Percentiles rank a stretch among this genome's conserved stretches.
These are phyloP conservation scores for Euptelea pleiosperma DNA, from an alignment of 164 flowering plant genomes.

Conservation along the genomic window DNA sequence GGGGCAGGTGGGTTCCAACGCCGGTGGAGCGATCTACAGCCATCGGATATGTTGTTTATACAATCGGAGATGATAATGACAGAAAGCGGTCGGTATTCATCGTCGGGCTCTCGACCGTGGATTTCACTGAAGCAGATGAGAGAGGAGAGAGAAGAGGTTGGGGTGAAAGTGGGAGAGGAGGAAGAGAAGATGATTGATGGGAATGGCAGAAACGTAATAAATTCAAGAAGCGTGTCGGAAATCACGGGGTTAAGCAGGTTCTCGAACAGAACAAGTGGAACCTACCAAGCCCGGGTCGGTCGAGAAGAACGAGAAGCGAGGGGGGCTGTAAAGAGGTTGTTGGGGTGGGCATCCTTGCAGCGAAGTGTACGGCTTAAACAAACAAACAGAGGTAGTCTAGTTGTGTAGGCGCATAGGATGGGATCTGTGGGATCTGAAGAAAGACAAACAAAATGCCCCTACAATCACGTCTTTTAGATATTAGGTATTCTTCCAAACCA, in stretches of 20 bases:
- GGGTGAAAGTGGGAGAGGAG: neutral
- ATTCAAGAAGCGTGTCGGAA: slow-evolving; percentile 74
- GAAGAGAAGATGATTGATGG: slow-evolving; percentile 10
- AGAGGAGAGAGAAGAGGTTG: too few relatives aligned
- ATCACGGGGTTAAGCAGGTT: slow-evolving; percentile 68
- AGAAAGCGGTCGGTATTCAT: slow-evolving; percentile 33
- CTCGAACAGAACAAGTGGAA: slow-evolving; percentile 8
- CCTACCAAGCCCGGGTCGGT: too few relatives aligned
- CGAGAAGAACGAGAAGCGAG: too few relatives aligned
- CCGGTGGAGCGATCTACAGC: slow-evolving; percentile 77
- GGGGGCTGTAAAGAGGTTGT: too few relatives aligned
- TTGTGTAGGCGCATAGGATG: too few relatives aligned
- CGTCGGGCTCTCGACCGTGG: slow-evolving; percentile 16
- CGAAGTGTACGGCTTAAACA: too few relatives aligned
- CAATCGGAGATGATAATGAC: slow-evolving; percentile 67
- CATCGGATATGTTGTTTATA: slow-evolving; percentile 66
- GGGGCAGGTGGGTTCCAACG: slow-evolving; percentile 17
- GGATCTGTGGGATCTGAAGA: too few relatives aligned
- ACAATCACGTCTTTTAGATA: too few relatives aligned
- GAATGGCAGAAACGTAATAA: slow-evolving; percentile 59
- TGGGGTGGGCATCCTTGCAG: too few relatives aligned
- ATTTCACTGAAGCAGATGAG: slow-evolving; percentile 8
- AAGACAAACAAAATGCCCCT: too few relatives aligned
- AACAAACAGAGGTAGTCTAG: too few relatives aligned
- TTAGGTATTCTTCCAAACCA: too few relatives aligned